Evolutionary conservation across 129 eudicot genomes (phyloP), one percentile per base, ranked within the genome.

Genomic region (carrot (Daucus carota)): DNA sequence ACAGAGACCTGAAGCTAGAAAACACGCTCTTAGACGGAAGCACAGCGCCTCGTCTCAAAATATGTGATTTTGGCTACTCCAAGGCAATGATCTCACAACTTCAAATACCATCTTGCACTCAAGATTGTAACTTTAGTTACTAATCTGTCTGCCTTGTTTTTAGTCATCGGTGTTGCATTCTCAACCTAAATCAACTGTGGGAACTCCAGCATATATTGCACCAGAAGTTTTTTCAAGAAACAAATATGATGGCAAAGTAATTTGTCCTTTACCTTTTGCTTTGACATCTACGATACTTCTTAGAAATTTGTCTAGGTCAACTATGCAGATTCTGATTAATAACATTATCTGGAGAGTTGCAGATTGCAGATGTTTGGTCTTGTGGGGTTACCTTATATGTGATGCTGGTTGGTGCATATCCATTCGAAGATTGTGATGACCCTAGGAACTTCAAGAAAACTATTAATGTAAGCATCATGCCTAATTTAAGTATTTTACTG

Each of bases 331-430:
- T 28, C 60, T n/a, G 46, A 41, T 78, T 52, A 34, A 34, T 31
- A 73, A 36, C 75, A 33, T 74, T 31, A 47, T 72, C 76, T 60
- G 41, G 47, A 45, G 22, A 17, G 74, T 7, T 69, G 36, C 48
- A 90, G 96, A 88, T 90, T 82, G 96, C 96, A 77, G 93, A 93
- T 87, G 98, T 93, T 80, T 93, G 98, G 98, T 93, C 98, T 54
- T 90, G 98, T 90, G 98, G 98, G 89, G 98, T 93, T 65, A 93
- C 98, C 54, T 70, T 93, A 69, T 93, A 93, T 80, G 98, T 93
- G 60, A 93, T 91, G 98, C 79, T 91, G 57, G 96, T 93, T 82
- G 98, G 98, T 72, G 97, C 96, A 34, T 93, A 93, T 79, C 98
- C 98, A 36, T 93, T 93, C 79, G 98, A 93, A 87, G 98, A 93